Conservation (phyloP, 2,329 filamentous ascomycete species). For the Aspergillus sp. region DNA sequence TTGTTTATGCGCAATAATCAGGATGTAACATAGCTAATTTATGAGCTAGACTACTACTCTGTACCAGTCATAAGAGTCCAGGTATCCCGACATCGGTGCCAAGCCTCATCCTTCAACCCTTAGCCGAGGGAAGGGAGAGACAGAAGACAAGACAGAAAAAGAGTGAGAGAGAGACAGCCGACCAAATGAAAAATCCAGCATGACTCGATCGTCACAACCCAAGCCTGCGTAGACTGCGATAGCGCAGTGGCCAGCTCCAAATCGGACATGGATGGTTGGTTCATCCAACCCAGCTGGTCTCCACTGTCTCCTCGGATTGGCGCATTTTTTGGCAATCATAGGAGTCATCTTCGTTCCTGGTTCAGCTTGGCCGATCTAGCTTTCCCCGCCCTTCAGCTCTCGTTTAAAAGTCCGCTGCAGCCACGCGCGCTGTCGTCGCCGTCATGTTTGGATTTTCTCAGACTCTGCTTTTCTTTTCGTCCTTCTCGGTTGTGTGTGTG, state of each 20-base stretch:
- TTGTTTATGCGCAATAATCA: no score
- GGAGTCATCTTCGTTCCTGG: constrained; percentile 2
- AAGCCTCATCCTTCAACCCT: neutral
- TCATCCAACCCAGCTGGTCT: neutral
- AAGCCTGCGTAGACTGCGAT: neutral
- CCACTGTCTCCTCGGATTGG: neutral
- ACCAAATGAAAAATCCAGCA: neutral
- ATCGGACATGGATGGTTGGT: constrained; percentile 5
- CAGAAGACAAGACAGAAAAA: no score
- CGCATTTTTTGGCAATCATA: constrained; percentile 2
- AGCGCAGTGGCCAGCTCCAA: neutral
- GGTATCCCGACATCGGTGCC: neutral
- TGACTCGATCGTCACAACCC: neutral
- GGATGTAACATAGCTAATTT: no score
- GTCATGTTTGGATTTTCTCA: neutral
- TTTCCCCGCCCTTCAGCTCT: neutral
- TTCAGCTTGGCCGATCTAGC: constrained; percentile 2
- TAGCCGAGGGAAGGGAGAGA: neutral
- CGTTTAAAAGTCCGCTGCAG: neutral
- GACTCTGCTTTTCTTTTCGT: neutral
- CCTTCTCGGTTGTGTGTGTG: neutral
- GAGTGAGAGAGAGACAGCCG: neutral
- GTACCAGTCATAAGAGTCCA: neutral
- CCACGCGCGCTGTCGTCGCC: neutral
- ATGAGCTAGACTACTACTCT: neutral